These are phyloP conservation scores for Chalciporus chontae DNA, from an alignment of 768 basidiomycete species.

Conservation along the genomic window DNA sequence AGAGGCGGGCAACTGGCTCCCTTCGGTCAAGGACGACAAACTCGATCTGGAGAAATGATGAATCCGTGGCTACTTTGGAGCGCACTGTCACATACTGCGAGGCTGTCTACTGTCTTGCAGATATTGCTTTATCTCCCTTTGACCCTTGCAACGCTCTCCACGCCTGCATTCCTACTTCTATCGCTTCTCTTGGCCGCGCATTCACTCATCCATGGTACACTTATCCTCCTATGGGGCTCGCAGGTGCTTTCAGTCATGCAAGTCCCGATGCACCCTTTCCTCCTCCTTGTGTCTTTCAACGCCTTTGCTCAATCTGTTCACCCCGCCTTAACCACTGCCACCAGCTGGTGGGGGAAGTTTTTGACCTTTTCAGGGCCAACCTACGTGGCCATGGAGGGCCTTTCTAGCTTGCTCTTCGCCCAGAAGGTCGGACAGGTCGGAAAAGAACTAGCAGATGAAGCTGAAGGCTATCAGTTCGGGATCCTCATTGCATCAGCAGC, in stretches of 20 bases:
- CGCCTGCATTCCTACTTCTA: conserved; percentile 73
- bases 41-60: conserved; percentile 21
- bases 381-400: conserved; percentile 79
- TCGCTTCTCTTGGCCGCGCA: conserved; percentile 75
- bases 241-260: conserved; percentile 72
- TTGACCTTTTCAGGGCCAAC: conserved; percentile 70
- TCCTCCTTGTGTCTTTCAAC: conserved; percentile 85
- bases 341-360: conserved; percentile 69
- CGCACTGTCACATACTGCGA: conserved; percentile 60
- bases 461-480: conserved; percentile 74
- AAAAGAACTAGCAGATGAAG: conserved; percentile 65
- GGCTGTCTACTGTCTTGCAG: conserved; percentile 71
- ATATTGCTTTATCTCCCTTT: conserved; percentile 82
- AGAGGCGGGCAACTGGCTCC: not conserved
- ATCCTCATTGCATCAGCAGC: conserved; percentile 73
- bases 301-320: conserved; percentile 65
- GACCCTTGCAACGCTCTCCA: conserved; percentile 79
- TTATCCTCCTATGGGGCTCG: conserved; percentile 69
- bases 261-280: conserved; percentile 82
- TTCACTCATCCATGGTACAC: conserved; percentile 78
- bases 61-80: conserved; percentile 67
- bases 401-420: conserved; percentile 78
- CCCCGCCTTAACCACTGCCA: conserved; percentile 53
- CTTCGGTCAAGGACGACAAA: not conserved
- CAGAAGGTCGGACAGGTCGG: conserved; percentile 80